phyloP scores from a whole-genome alignment of 192 early-diverging fungal genomes.

The Pilobolus umbonatus region DNA sequence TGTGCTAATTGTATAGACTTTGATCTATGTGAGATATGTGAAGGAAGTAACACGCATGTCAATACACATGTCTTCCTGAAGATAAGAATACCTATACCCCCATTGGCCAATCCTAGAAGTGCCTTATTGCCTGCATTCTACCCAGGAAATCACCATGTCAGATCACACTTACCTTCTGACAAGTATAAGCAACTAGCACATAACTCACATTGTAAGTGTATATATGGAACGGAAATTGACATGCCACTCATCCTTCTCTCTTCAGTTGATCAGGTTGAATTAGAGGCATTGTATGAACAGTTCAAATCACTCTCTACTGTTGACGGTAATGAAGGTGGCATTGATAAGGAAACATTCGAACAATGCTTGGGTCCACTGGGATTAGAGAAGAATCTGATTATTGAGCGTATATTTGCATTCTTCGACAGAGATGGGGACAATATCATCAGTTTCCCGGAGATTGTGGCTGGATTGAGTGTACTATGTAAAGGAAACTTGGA shows the following conservation, averaged over 20 bases:
- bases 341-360: constrained; percentile 77
- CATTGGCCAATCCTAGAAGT: constrained; percentile 73
- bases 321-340: constrained; percentile 58
- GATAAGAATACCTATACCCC: constrained; percentile 86
- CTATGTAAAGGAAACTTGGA: constrained; percentile 85
- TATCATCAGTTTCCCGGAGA: constrained; percentile 75
- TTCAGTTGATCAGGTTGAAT: constrained; percentile 78
- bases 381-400: constrained; percentile 78
- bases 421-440: constrained; percentile 84
- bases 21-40: constrained; percentile 91
- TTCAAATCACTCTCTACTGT: constrained; percentile 76
- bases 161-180: constrained; percentile 29
- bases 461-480: constrained; percentile 76
- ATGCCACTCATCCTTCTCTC: background rate
- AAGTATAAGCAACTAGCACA: constrained; percentile 43
- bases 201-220: constrained; percentile 64
- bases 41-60: constrained; percentile 67
- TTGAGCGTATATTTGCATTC: constrained; percentile 80
- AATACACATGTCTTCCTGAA: constrained; percentile 86
- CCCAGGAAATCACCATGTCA: constrained; percentile 43
- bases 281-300: constrained; percentile 83
- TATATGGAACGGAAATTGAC: background rate
- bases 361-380: constrained; percentile 83
- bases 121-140: constrained; percentile 75
- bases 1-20: constrained; percentile 92